Evolutionary conservation across 1,284 basidiomycete species (phyloP).

Genomic region (Sporisorium reilianum): DNA sequence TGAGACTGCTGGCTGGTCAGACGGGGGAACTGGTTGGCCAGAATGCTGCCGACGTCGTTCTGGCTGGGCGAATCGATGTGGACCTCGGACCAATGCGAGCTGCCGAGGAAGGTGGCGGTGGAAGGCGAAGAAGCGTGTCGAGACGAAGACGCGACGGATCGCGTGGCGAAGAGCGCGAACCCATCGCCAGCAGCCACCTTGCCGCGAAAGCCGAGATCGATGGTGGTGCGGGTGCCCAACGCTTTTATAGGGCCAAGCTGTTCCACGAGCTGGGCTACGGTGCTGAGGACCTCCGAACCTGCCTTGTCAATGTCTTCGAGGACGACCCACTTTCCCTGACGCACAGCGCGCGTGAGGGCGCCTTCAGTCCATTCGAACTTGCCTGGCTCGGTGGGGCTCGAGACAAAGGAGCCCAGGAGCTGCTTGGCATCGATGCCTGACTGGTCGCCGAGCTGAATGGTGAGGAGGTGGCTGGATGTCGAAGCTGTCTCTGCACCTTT

Average conservation of each 20-base stretch:
- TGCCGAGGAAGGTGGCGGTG: slow-evolving; percentile 75
- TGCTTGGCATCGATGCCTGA: slow-evolving; percentile 85
- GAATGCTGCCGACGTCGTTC: slow-evolving; percentile 57
- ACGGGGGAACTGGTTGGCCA: slow-evolving; percentile 41
- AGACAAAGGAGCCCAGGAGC: slow-evolving; percentile 91
- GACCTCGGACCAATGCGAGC: slow-evolving; percentile 72
- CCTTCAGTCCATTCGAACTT: slow-evolving; percentile 98
- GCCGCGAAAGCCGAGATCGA: slow-evolving; percentile 71
- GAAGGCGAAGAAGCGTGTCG: slow-evolving; percentile 45
- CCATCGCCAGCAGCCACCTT: slow-evolving; percentile 69
- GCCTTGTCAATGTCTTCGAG: slow-evolving; percentile 87
- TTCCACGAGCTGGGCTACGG: slow-evolving; percentile 75
- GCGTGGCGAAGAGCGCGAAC: slow-evolving; percentile 71
- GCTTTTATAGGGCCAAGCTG: slow-evolving; percentile 78
- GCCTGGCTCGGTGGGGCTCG: slow-evolving; percentile 85
- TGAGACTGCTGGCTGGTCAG: slow-evolving; percentile 35
- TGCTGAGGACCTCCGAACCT: slow-evolving; percentile 60
- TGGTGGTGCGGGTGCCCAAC: slow-evolving; percentile 79
- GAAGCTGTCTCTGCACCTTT: slow-evolving; percentile 18
- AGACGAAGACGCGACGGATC: slow-evolving; percentile 67
- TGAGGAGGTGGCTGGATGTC: slow-evolving; percentile 74
- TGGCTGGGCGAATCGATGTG: slow-evolving; percentile 42
- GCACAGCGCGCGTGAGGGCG: slow-evolving; percentile 88
- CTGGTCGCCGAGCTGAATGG: slow-evolving; percentile 81
- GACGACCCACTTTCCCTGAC: slow-evolving; percentile 91